phyloP scores from a whole-genome alignment of 2,329 filamentous ascomycete genomes.

The Lachnellula willkommii region DNA sequence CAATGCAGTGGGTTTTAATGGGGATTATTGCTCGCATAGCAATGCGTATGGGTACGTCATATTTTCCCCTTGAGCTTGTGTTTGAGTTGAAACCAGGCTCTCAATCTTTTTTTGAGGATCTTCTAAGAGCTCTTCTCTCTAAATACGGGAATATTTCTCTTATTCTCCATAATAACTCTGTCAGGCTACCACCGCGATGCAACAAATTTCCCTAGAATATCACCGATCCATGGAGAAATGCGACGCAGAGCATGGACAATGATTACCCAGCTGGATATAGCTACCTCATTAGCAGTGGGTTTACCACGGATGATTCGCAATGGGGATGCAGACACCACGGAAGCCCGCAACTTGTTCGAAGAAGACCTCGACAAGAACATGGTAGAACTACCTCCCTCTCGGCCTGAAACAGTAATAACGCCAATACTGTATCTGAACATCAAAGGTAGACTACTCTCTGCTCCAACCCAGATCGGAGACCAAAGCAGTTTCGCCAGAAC shows the following conservation, averaged over 20 bases:
- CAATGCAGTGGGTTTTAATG: slow-evolving; percentile 42
- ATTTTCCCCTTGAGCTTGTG: neutral
- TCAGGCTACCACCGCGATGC: slow-evolving; percentile 48
- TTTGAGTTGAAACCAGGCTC: neutral
- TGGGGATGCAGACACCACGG: slow-evolving; percentile 55
- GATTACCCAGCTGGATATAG: slow-evolving; percentile 52
- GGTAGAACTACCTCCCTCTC: slow-evolving; percentile 47
- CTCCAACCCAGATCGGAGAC: slow-evolving; percentile 44
- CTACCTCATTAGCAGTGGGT: slow-evolving; percentile 61
- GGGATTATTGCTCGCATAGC: slow-evolving; percentile 47
- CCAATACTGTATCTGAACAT: slow-evolving; percentile 48
- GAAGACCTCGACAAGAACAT: slow-evolving; percentile 56
- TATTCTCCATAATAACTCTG: neutral
- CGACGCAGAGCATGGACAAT: slow-evolving; percentile 52
- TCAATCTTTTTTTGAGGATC: neutral
- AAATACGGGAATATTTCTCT: neutral
- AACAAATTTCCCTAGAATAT: slow-evolving; percentile 39
- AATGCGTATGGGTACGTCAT: slow-evolving; percentile 43
- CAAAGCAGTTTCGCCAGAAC: slow-evolving; percentile 43
- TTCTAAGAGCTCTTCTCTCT: neutral
- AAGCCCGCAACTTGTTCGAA: slow-evolving; percentile 59
- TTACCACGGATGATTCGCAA: slow-evolving; percentile 60
- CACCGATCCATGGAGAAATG: slow-evolving; percentile 54
- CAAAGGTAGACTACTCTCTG: slow-evolving; percentile 45
- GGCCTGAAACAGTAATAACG: slow-evolving; percentile 53